Base-by-base conservation (phyloP, 2,329 filamentous ascomycete genomes). In the Arthroderma sp. region DNA sequence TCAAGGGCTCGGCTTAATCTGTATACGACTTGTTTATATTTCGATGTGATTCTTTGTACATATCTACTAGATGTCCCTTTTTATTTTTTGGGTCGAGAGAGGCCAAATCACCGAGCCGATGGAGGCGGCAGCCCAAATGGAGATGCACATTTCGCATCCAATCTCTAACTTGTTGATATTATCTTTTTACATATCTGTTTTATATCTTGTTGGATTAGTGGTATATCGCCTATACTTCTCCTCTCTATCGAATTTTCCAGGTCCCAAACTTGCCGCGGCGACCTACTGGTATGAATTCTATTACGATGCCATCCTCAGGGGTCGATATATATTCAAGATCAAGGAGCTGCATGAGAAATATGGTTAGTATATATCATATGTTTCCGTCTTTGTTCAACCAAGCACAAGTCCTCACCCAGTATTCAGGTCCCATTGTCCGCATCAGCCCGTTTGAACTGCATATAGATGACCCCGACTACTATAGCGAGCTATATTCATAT, bases 291-390 rank as follows among this genome's bases (percentile, higher is more conserved):
- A 58, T 44, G 56, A 58, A 40, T 55, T 54, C 36, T 58, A 58
- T 49, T 57, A 55, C 34, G 56, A 58, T 36, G 52, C 52, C 10
- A 42, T 56, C 28, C 44, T 49, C 11, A 51, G 52, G 36, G 55
- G 56, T 7, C 48, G 49, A 27, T 60, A 60, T 40, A 53, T 57
- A 6, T 58, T 55, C 43, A 52, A 57, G 36, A 58, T 60, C 36
- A 54, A 58, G 38, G 50, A 52, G 11, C 54, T 61, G 50, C 56
- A 61, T 44, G 40, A 58, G 42, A 53, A 54, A 50, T 59, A 63
- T 48, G 60, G 61, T 51, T 10, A 46, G 50, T 45, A 36, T 10
- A 32, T 11, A 5, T 9, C 31, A 22, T 36, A n/a, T 43, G 40
- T 6, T 37, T 29, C 27, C 5, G 11, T 9, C 27, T 41, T 5